A percentile compares a stretch with the other conserved stretches of the same genome.
Conservation (phyloP, 2,329 filamentous ascomycete species). For the Sarocladium kiliense region DNA sequence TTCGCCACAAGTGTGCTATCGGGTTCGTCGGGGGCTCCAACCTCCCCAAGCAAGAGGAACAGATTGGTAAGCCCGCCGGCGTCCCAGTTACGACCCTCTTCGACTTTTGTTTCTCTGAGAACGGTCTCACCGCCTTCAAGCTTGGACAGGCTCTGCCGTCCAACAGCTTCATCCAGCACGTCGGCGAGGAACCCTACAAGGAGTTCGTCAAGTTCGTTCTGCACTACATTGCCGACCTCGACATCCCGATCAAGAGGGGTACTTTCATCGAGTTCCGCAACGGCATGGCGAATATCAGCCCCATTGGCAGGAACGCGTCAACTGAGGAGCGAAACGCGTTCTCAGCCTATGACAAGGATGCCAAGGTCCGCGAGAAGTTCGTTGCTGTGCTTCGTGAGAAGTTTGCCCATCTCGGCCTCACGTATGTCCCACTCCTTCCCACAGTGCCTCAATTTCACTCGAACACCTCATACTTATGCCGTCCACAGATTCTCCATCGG, state of each 20-base stretch:
- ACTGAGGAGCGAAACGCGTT: constrained; percentile 76
- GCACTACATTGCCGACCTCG: constrained; percentile 79
- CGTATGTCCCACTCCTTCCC: constrained; percentile 51
- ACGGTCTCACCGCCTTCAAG: constrained; percentile 88
- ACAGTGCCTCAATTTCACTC: not conserved
- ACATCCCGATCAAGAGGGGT: constrained; percentile 76
- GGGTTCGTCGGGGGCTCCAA: constrained; percentile 92
- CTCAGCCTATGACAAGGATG: constrained; percentile 71
- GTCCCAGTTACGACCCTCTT: constrained; percentile 77
- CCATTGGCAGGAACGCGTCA: constrained; percentile 81
- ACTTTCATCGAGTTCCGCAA: constrained; percentile 88
- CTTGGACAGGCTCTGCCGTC: constrained; percentile 69
- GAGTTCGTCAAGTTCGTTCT: constrained; percentile 69
- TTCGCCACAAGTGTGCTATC: constrained; percentile 84
- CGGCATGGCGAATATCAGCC: constrained; percentile 84
- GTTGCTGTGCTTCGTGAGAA: constrained; percentile 71
- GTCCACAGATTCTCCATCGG: constrained; percentile 76
- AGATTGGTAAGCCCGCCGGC: constrained; percentile 64
- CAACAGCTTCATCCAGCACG: constrained; percentile 85
- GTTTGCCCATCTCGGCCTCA: constrained; percentile 80
- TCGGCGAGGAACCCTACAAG: constrained; percentile 82
- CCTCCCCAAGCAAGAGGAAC: constrained; percentile 91
- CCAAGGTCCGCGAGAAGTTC: constrained; percentile 72
- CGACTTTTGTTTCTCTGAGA: constrained; percentile 97
- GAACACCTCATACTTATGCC: not conserved